Evolutionary conservation across 257 asterid genomes (phyloP).

Genomic region (Solanum ossicruentum): DNA sequence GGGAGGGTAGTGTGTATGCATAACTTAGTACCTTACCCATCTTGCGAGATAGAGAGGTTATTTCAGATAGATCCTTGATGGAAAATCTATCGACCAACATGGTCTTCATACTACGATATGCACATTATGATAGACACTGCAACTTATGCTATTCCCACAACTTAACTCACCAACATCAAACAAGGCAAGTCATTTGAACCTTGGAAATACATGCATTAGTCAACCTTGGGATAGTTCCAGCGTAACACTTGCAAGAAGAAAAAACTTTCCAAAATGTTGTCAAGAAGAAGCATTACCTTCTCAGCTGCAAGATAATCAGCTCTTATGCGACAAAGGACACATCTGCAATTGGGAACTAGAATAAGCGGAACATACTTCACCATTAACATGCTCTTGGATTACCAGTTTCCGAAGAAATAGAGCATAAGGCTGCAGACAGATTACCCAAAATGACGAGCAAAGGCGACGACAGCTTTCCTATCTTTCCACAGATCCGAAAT

Average conservation of each 20-base stretch:
- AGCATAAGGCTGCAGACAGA: neutral
- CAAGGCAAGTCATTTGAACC: neutral
- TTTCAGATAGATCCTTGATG: too few species aligned
- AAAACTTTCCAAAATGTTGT: neutral
- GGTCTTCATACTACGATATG: neutral
- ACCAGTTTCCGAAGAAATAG: neutral
- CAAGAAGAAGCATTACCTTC: constrained; percentile 38
- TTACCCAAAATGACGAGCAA: constrained; percentile 98
- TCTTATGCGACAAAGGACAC: constrained; percentile 87
- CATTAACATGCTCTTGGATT: neutral
- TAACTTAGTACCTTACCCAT: neutral
- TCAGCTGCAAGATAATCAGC: constrained; percentile 78
- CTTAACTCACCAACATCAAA: neutral
- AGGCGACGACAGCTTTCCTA: constrained; percentile 90
- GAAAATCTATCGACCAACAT: neutral
- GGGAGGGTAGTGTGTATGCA: neutral
- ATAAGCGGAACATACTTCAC: neutral
- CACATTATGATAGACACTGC: neutral
- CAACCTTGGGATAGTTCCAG: neutral
- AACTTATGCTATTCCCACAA: neutral
- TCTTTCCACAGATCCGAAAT: constrained; percentile 90
- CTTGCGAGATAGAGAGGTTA: neutral
- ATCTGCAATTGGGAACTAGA: constrained; percentile 33
- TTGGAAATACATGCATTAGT: neutral
- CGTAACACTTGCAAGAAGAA: neutral